Conservation (phyloP, 805 yeast species). For the Lipomyces yamadae region DNA sequence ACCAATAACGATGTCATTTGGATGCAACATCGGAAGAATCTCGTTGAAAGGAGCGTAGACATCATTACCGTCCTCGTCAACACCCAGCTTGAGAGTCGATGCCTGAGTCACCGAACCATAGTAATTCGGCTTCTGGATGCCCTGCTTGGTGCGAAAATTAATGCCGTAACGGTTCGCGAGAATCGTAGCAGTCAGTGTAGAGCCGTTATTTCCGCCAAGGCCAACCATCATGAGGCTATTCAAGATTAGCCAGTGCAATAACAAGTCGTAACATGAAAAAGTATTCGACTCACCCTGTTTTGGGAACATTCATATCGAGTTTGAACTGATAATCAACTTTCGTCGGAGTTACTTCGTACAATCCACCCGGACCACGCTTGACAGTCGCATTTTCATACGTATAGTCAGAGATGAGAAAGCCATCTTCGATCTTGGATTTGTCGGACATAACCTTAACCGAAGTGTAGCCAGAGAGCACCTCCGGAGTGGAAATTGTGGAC, state of each 20-base stretch:
- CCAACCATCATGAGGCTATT: conserved; percentile 82
- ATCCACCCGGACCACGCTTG: conserved; percentile 36
- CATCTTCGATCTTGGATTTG: conserved; percentile 55
- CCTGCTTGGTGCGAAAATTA: conserved; percentile 80
- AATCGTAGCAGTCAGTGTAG: conserved; percentile 83
- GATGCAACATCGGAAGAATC: conserved; percentile 83
- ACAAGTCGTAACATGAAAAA: not conserved
- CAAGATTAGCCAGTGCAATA: not conserved
- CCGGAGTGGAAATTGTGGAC: conserved; percentile 41
- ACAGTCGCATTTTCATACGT: conserved; percentile 69
- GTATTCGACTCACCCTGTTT: conserved; percentile 56
- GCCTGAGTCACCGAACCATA: conserved; percentile 95
- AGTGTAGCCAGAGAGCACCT: conserved; percentile 48
- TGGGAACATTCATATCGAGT: conserved; percentile 79
- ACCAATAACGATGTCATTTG: conserved; percentile 85
- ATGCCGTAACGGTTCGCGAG: conserved; percentile 83
- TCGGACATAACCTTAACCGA: conserved; percentile 59
- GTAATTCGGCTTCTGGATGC: conserved; percentile 76
- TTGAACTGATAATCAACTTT: conserved; percentile 80
- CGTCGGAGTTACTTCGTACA: conserved; percentile 70
- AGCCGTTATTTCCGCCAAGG: conserved; percentile 95
- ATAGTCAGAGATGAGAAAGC: conserved; percentile 59
- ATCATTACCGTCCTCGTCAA: conserved; percentile 80
- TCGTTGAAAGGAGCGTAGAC: conserved; percentile 92
- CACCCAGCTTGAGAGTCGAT: conserved; percentile 86